Evolutionary conservation across 257 asterid genomes (phyloP).

Genomic region (Nicotiana obtusifolia): DNA sequence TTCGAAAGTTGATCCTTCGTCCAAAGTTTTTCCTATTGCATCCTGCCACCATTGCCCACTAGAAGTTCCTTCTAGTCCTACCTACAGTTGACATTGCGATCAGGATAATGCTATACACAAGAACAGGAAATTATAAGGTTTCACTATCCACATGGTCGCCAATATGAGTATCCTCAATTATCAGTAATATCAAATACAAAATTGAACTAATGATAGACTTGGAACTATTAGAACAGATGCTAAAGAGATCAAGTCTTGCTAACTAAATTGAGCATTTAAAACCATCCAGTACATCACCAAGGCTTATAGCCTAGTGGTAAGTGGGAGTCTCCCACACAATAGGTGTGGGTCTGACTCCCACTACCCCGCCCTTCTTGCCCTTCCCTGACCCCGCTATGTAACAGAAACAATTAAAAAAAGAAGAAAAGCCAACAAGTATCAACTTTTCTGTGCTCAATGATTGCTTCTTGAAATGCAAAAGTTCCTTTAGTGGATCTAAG

Average conservation of each 20-base stretch:
- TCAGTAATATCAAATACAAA: background rate
- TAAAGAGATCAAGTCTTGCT: background rate
- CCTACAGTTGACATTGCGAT: constrained; percentile 48
- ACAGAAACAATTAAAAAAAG: background rate
- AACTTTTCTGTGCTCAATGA: background rate
- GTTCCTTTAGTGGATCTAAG: background rate
- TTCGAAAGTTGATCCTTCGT: constrained; percentile 72
- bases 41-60: constrained; percentile 99
- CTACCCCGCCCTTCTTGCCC: too few species aligned
- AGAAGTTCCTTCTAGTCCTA: constrained; percentile 97
- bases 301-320: background rate
- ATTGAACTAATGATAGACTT: background rate
- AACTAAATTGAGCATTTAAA: background rate
- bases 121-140: background rate
- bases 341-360: background rate
- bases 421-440: background rate
- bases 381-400: background rate
- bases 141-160: background rate
- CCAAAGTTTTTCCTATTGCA: constrained; percentile 76
- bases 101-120: constrained; percentile 3
- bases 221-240: background rate
- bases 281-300: background rate
- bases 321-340: background rate
- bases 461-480: background rate
- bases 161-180: background rate